Conservation (phyloP, 495 filamentous ascomycete genomes). For the Xylaria longipes region DNA sequence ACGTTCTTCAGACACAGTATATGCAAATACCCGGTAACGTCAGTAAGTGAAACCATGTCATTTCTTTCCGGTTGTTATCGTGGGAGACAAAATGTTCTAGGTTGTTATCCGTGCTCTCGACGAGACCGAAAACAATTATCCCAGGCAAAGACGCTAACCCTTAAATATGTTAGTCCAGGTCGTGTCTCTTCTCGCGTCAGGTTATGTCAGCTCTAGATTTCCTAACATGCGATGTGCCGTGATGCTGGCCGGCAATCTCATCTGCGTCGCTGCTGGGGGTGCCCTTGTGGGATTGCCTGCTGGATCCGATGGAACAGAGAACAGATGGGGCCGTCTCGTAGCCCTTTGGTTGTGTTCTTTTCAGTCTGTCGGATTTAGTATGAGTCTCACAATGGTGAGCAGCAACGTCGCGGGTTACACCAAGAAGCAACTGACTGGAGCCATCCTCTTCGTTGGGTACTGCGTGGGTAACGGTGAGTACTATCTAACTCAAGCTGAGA, state of each 20-base stretch:
- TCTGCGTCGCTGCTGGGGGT: slow-evolving; percentile 49
- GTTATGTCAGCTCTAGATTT: slow-evolving; percentile 48
- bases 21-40: slow-evolving; percentile 55
- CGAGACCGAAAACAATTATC: not conserved
- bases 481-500: not conserved
- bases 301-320: slow-evolving; percentile 44
- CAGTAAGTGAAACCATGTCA: slow-evolving; percentile 3
- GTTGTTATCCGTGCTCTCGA: not conserved
- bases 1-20: slow-evolving; percentile 61
- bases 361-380: slow-evolving; percentile 49
- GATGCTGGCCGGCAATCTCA: slow-evolving; percentile 48
- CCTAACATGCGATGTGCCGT: slow-evolving; percentile 48
- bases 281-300: slow-evolving; percentile 41
- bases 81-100: not conserved
- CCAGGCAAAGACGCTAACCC: not conserved
- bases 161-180: slow-evolving; percentile 41
- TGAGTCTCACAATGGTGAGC: slow-evolving; percentile 49
- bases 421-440: slow-evolving; percentile 62
- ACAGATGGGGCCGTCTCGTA: slow-evolving; percentile 62
- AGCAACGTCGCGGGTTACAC: slow-evolving; percentile 63
- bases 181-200: slow-evolving; percentile 43
- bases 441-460: slow-evolving; percentile 59
- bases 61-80: not conserved
- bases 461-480: slow-evolving; percentile 58
- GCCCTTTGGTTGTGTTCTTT: slow-evolving; percentile 53